phyloP scores from a whole-genome alignment of 2,329 filamentous ascomycete species.

The Penicillium sp. region DNA sequence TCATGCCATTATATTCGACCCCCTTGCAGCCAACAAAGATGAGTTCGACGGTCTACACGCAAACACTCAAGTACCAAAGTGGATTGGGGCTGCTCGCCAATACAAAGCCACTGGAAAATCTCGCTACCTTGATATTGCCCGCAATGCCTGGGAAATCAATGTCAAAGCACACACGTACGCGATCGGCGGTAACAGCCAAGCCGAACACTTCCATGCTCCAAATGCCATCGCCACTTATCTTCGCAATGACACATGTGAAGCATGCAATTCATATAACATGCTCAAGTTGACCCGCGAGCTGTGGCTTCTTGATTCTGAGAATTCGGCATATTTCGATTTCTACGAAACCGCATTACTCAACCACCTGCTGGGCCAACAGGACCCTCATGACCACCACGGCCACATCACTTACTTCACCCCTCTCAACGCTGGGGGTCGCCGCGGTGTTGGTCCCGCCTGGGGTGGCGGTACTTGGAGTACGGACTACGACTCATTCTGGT shows the following conservation, averaged over 20 bases:
- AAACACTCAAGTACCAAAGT: too few relatives aligned
- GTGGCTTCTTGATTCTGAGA: slow-evolving; percentile 46
- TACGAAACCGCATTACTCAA: slow-evolving; percentile 42
- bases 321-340: slow-evolving; percentile 53
- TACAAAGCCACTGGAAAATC: too few relatives aligned
- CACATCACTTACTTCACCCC: slow-evolving; percentile 57
- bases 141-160: slow-evolving; percentile 52
- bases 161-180: slow-evolving; percentile 52
- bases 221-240: slow-evolving; percentile 51
- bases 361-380: neutral
- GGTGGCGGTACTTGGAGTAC: slow-evolving; percentile 56
- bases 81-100: too few relatives aligned
- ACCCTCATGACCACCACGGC: slow-evolving; percentile 39
- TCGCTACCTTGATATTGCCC: slow-evolving; percentile 42
- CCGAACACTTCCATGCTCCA: slow-evolving; percentile 53
- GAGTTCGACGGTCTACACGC: too few relatives aligned
- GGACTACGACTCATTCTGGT: slow-evolving; percentile 56
- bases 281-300: slow-evolving; percentile 56
- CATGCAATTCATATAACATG: slow-evolving; percentile 60
- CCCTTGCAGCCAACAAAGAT: too few relatives aligned
- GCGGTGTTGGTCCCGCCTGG: slow-evolving; percentile 55
- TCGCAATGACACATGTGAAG: slow-evolving; percentile 50
- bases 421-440: slow-evolving; percentile 47
- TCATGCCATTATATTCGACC: too few relatives aligned
- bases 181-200: slow-evolving; percentile 54